These are phyloP conservation scores for Pleurostoma richardsiae DNA, from an alignment of 2,329 filamentous ascomycete genomes.

Conservation along the genomic window DNA sequence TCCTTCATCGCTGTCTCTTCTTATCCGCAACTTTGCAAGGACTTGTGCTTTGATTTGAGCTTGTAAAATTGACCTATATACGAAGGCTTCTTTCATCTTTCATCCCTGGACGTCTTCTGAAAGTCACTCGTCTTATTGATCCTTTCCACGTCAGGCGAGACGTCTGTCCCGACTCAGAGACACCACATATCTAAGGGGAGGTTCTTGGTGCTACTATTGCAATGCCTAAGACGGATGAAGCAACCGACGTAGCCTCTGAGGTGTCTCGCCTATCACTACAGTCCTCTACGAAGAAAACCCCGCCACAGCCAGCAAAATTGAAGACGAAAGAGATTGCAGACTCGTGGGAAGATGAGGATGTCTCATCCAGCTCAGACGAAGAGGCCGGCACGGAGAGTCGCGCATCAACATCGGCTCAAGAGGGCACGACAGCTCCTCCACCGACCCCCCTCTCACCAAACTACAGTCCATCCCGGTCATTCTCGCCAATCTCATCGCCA, in stretches of 20 bases:
- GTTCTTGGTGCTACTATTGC: neutral
- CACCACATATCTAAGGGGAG: too few relatives aligned
- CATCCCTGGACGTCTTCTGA: too few relatives aligned
- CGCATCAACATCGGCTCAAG: constrained; percentile 15
- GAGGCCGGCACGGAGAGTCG: constrained; percentile 14
- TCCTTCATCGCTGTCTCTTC: too few relatives aligned
- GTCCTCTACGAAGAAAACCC: constrained; percentile 12
- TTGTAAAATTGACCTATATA: too few relatives aligned
- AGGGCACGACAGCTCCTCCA: constrained; percentile 47
- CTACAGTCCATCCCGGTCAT: constrained; percentile 19
- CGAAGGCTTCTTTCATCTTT: too few relatives aligned
- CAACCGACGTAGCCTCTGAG: constrained; percentile 9
- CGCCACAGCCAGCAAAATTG: constrained; percentile 15
- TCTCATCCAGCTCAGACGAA: constrained; percentile 35
- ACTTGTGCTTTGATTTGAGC: too few relatives aligned
- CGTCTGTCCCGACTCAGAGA: too few relatives aligned
- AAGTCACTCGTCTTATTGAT: too few relatives aligned
- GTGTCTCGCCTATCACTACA: constrained; percentile 24
- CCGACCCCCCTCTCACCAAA: constrained; percentile 61
- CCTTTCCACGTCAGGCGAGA: too few relatives aligned
- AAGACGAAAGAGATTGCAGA: constrained; percentile 51
- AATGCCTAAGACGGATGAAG: neutral
- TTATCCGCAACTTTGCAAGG: too few relatives aligned
- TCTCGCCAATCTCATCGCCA: constrained; percentile 10
- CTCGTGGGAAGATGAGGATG: constrained; percentile 72